Evolutionary conservation across 768 basidiomycete species (phyloP).

Genomic region (Hortiboletus campestris): DNA sequence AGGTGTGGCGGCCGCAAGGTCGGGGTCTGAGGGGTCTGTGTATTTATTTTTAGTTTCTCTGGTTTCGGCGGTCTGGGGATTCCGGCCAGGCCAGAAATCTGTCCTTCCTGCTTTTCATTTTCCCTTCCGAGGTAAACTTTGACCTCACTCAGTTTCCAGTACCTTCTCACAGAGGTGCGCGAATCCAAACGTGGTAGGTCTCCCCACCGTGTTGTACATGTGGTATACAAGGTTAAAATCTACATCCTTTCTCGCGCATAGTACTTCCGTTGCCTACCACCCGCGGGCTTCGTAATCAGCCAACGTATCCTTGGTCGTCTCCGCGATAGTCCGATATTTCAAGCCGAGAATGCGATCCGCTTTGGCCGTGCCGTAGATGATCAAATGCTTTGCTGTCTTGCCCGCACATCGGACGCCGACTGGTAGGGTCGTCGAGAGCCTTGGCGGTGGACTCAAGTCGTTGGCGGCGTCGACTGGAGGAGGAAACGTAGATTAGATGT

Average conservation of each 20-base stretch:
- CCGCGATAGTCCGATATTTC: conserved; percentile 39
- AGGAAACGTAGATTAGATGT: neutral
- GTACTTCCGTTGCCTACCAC: conserved; percentile 31
- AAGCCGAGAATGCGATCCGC: conserved; percentile 40
- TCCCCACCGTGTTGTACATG: neutral
- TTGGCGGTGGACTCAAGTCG: conserved; percentile 30
- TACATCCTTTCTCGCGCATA: neutral
- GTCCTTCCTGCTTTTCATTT: too few relatives aligned
- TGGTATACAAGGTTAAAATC: neutral
- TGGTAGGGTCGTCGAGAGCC: conserved; percentile 29
- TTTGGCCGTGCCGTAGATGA: conserved; percentile 38
- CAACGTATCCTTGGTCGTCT: conserved; percentile 41
- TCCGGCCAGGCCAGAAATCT: too few relatives aligned
- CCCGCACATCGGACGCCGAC: conserved; percentile 36
- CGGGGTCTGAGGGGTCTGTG: too few relatives aligned
- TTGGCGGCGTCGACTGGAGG: conserved; percentile 39
- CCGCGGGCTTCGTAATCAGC: conserved; percentile 43
- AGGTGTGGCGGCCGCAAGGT: too few relatives aligned
- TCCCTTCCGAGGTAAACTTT: too few relatives aligned
- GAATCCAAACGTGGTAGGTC: neutral
- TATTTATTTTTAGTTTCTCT: too few relatives aligned
- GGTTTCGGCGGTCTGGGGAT: neutral
- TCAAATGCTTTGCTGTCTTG: conserved; percentile 24
- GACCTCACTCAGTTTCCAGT: neutral
- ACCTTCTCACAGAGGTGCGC: neutral